Percentiles rank a stretch among this genome's conserved stretches.
Conservation (phyloP, 352 stramenopile species). For the Paralagenidium karlingii region DNA sequence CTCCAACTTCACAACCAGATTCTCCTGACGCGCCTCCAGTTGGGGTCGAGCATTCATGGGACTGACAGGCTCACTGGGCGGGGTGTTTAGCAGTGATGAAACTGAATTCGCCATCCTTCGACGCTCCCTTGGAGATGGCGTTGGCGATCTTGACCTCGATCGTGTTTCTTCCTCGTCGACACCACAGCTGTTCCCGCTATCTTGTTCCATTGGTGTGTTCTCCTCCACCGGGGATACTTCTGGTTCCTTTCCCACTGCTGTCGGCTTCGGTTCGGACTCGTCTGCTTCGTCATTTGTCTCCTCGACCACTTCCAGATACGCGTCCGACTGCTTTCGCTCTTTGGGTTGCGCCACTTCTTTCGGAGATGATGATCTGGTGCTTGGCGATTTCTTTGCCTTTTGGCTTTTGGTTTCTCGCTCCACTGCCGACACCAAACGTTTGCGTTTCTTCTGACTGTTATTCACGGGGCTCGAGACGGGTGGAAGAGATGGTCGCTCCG, state of each 20-base stretch:
- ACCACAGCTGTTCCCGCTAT: not conserved
- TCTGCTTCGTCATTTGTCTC: constrained; percentile 16
- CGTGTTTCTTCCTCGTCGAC: not conserved
- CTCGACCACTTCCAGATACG: constrained; percentile 14
- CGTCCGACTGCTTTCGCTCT: constrained; percentile 16
- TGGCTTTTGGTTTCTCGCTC: constrained; percentile 4
- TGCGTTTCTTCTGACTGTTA: constrained; percentile 4
- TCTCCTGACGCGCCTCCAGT: too few relatives aligned
- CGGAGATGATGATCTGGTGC: constrained; percentile 4
- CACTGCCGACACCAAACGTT: constrained; percentile 7
- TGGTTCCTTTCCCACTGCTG: too few relatives aligned
- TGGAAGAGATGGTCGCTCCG: too few relatives aligned
- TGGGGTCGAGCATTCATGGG: too few relatives aligned
- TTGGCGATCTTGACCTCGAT: not conserved
- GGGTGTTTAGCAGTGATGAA: constrained; percentile 62
- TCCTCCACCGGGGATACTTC: too few relatives aligned
- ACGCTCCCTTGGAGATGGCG: constrained; percentile 10
- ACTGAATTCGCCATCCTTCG: constrained; percentile 42
- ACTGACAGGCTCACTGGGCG: too few relatives aligned
- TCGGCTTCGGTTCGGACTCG: too few relatives aligned
- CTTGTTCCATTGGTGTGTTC: not conserved
- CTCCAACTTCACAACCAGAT: too few relatives aligned
- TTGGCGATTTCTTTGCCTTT: constrained; percentile 2
- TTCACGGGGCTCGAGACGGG: too few relatives aligned
- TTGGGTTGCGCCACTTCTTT: constrained; percentile 9